Conservation (phyloP, 1,284 basidiomycete genomes). For the Phellinidium pouzarii region DNA sequence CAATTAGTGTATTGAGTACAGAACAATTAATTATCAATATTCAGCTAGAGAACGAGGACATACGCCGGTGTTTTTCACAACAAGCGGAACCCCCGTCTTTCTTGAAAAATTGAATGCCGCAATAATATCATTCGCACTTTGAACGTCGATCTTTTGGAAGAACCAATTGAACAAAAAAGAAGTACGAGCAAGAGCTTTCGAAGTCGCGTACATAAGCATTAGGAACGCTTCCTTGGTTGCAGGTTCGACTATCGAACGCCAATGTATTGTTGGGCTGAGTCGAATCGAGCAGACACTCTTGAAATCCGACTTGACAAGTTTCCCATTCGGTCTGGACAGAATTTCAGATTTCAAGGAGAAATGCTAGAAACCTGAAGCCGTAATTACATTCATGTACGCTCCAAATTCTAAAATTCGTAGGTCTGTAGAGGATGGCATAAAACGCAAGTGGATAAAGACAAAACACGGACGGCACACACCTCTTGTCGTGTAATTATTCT, state of each 20-base stretch:
- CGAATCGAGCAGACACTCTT: constrained; percentile 1
- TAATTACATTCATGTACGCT: constrained; percentile 4
- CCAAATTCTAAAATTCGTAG: background rate
- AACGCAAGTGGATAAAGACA: background rate
- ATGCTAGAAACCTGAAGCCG: background rate
- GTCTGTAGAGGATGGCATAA: background rate
- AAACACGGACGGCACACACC: background rate
- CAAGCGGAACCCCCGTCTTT: constrained; percentile 21
- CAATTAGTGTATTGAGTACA: background rate
- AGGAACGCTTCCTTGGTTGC: constrained; percentile 17
- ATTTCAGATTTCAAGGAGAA: background rate
- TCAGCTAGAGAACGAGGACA: background rate
- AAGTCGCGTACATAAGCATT: constrained; percentile 11
- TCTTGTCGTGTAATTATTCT: background rate
- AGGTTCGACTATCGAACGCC: background rate
- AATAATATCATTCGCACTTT: constrained; percentile 20
- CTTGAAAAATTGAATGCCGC: constrained; percentile 24
- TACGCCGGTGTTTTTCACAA: constrained; percentile 25
- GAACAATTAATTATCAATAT: background rate
- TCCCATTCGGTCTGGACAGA: constrained; percentile 1
- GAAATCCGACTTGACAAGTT: background rate
- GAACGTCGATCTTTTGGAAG: constrained; percentile 22
- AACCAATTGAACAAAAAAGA: background rate
- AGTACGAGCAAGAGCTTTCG: background rate
- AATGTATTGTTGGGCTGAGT: background rate